A percentile compares a stretch with the other conserved stretches of the same genome.
phyloP scores from a whole-genome alignment of 768 basidiomycete genomes.

The Roridomyces roridus region DNA sequence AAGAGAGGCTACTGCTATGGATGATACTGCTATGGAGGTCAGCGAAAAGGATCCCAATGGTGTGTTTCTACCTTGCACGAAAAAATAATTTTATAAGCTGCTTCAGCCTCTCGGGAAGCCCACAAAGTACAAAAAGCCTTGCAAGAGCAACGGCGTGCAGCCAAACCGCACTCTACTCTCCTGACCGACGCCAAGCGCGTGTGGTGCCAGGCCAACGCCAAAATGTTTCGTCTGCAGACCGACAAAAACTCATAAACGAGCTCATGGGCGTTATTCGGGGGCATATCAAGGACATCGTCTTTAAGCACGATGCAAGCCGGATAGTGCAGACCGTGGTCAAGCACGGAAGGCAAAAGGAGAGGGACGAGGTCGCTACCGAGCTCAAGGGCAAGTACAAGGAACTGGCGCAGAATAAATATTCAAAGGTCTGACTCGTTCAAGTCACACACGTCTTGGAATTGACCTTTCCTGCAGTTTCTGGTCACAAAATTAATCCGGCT shows the following conservation, averaged over 20 bases:
- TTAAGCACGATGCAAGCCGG: conserved; percentile 92
- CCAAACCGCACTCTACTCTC: conserved; percentile 78
- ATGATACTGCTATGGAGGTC: conserved; percentile 24
- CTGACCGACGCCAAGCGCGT: conserved; percentile 75
- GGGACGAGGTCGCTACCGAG: conserved; percentile 83
- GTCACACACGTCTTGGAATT: background rate
- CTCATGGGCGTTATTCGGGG: conserved; percentile 83
- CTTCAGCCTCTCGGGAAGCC: conserved; percentile 65
- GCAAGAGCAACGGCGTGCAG: conserved; percentile 71
- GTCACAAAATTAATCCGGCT: conserved; percentile 80
- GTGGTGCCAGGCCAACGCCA: conserved; percentile 80
- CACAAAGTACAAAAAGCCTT: conserved; percentile 75
- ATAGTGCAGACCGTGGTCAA: conserved; percentile 86
- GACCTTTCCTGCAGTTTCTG: conserved; percentile 61
- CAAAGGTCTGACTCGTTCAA: conserved; percentile 62
- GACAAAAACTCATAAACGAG: conserved; percentile 73
- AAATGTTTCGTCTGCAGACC: conserved; percentile 69
- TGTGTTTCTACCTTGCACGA: conserved; percentile 30
- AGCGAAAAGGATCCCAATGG: conserved; percentile 64
- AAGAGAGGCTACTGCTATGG: conserved; percentile 39
- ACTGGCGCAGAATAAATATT: conserved; percentile 87
- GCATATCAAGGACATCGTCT: conserved; percentile 82
- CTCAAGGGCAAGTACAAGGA: conserved; percentile 81
- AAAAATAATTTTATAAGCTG: background rate
- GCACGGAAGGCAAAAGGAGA: conserved; percentile 75